A percentile compares a stretch with the other conserved stretches of the same genome.
phyloP scores from a whole-genome alignment of 202 grass and related monocot species.

The Panicum hallii region DNA sequence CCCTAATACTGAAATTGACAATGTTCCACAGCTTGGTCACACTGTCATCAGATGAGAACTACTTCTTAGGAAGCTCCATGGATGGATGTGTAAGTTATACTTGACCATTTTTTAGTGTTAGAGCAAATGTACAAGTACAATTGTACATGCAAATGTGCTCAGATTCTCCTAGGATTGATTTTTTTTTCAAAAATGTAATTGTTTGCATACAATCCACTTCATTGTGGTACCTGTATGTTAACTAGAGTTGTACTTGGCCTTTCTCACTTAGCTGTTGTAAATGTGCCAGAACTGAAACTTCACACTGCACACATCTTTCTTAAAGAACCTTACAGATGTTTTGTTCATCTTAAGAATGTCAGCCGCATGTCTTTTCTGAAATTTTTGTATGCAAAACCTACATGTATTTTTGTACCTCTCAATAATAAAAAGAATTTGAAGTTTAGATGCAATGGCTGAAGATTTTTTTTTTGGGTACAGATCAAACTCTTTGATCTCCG shows the following conservation, averaged over 20 bases:
- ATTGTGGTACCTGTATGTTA: slow-evolving; percentile 23
- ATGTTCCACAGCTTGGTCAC: slow-evolving; percentile 74
- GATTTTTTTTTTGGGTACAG: slow-evolving; percentile 50
- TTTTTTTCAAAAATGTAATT: slow-evolving; percentile 4
- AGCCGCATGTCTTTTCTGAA: neutral
- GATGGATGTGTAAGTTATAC: slow-evolving; percentile 83
- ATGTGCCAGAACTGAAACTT: neutral
- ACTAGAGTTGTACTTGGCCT: slow-evolving; percentile 27
- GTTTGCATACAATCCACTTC: slow-evolving; percentile 29
- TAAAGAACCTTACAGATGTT: slow-evolving; percentile 12
- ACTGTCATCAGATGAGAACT: slow-evolving; percentile 82
- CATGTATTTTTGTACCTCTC: slow-evolving; percentile 9
- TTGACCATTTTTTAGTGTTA: slow-evolving; percentile 24
- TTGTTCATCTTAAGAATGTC: neutral
- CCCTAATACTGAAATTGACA: slow-evolving; percentile 28
- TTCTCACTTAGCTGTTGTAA: neutral
- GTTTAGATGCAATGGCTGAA: slow-evolving; percentile 14
- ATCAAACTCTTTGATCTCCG: slow-evolving; percentile 95
- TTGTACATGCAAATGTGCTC: neutral
- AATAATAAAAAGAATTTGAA: slow-evolving; percentile 28
- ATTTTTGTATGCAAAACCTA: slow-evolving; percentile 11
- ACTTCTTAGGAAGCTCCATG: slow-evolving; percentile 92
- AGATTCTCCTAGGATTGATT: slow-evolving; percentile 23
- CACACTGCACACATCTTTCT: slow-evolving; percentile 6
- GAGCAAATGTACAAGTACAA: neutral